Evolutionary conservation across 176 grass and related monocot genomes (phyloP).

Genomic region (maize (Zea mays)): Zm-B73-REFERENCE-NAM-5.0 NC_050100.1:64884001-64884500

Average conservation of each 20-base stretch:
- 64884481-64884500: not conserved
- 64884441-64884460: conserved; percentile 72
- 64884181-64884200: conserved; percentile 15
- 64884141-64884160: conserved; percentile 39
- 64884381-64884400: conserved; percentile 51
- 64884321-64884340: conserved; percentile 48
- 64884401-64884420: conserved; percentile 70
- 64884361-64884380: conserved; percentile 77
- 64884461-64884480: conserved; percentile 36
- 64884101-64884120: conserved; percentile 92
- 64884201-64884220: not conserved
- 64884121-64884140: conserved; percentile 54
- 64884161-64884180: conserved; percentile 32
- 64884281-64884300: conserved; percentile 45
- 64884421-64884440: conserved; percentile 73
- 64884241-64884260: conserved; percentile 53
- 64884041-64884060: conserved; percentile 79
- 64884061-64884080: conserved; percentile 60
- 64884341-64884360: conserved; percentile 58
- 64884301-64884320: conserved; percentile 55
- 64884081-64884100: conserved; percentile 74
- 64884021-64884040: conserved; percentile 80
- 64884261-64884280: conserved; percentile 47
- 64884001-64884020: conserved; percentile 86
- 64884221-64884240: conserved; percentile 30